Percentiles rank a stretch among this genome's conserved stretches.
These are phyloP conservation scores for Leptosphaerulina australis DNA, from an alignment of 2,329 filamentous ascomycete genomes.

Conservation along the genomic window DNA sequence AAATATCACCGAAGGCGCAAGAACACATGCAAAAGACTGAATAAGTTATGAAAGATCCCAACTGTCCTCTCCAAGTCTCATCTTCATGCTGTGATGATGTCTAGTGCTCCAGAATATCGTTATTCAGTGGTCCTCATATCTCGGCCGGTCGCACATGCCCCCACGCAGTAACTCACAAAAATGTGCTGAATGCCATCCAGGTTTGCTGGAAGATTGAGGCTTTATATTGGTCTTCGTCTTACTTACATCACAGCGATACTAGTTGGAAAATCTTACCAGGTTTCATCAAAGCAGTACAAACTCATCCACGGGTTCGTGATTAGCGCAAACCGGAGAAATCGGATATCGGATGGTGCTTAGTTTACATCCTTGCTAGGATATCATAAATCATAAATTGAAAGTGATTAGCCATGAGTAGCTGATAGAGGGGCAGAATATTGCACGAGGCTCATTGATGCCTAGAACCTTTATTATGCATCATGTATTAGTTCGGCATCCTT, in stretches of 20 bases:
- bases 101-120: neutral
- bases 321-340: no score
- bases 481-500: no score
- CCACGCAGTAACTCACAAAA: no score
- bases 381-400: no score
- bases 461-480: no score
- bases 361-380: no score
- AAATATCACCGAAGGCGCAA: neutral
- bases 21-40: neutral
- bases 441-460: no score
- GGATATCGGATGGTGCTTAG: no score
- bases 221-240: neutral
- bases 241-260: conserved; percentile 1
- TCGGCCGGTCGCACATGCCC: conserved; percentile 5
- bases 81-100: neutral
- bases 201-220: neutral
- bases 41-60: neutral
- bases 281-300: conserved; percentile 8
- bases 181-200: neutral
- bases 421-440: no score
- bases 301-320: conserved; percentile 12
- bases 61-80: neutral
- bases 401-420: no score
- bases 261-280: no score
- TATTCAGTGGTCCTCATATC: neutral